Conservation (phyloP, 1,284 basidiomycete genomes). For the Naganishia liquefaciens region DNA sequence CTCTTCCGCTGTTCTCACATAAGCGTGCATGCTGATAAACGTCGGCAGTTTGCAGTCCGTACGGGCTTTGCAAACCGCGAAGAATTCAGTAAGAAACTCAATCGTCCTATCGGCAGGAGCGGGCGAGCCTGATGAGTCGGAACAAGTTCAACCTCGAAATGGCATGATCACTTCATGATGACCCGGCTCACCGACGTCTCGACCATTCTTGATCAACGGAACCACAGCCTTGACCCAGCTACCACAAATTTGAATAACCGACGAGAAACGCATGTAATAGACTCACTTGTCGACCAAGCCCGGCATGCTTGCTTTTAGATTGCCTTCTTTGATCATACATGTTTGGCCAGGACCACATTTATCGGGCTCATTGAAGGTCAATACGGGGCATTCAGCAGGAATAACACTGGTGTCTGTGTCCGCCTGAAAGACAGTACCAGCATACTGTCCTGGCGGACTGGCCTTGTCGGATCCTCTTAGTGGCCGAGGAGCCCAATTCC, state of each 20-base stretch:
- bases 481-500: background rate
- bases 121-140: too few species aligned
- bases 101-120: slow-evolving; percentile 22
- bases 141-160: too few species aligned
- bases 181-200: slow-evolving; percentile 11
- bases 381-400: slow-evolving; percentile 3
- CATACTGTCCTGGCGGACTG: background rate
- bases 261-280: too few species aligned
- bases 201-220: slow-evolving; percentile 14
- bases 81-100: slow-evolving; percentile 17
- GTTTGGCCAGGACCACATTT: slow-evolving; percentile 6
- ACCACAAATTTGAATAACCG: background rate
- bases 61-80: slow-evolving; percentile 11
- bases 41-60: slow-evolving; percentile 17
- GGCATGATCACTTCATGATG: too few species aligned
- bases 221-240: slow-evolving; percentile 25
- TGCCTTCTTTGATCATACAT: slow-evolving; percentile 9
- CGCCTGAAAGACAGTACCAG: background rate
- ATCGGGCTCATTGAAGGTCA: slow-evolving; percentile 33
- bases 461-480: background rate
- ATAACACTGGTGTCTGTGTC: background rate
- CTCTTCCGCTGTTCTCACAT: background rate
- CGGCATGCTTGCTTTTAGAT: too few species aligned
- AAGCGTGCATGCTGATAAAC: slow-evolving; percentile 23
- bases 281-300: slow-evolving; percentile 21